These are phyloP conservation scores for Naganishia onofrii DNA, from an alignment of 768 basidiomycete genomes.

Conservation along the genomic window DNA sequence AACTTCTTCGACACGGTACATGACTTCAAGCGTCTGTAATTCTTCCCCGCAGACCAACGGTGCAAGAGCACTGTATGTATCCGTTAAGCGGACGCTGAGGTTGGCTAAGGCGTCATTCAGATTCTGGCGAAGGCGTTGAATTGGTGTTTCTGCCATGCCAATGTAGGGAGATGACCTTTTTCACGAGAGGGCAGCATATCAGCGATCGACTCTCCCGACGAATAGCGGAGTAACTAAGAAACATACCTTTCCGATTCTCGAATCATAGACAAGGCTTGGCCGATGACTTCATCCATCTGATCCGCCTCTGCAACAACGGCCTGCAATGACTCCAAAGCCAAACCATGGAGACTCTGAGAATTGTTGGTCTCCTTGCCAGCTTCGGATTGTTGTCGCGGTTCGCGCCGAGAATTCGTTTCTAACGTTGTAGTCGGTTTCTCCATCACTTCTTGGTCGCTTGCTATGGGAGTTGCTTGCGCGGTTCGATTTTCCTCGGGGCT, in stretches of 20 bases:
- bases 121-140: constrained; percentile 13
- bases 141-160: background rate
- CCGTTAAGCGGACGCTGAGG: background rate
- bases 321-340: constrained; percentile 22
- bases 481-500: background rate
- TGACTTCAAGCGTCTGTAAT: constrained; percentile 4
- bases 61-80: constrained; percentile 7
- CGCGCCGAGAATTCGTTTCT: background rate
- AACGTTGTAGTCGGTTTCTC: background rate
- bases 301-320: constrained; percentile 19
- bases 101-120: constrained; percentile 2
- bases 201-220: background rate
- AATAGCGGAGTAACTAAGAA: background rate
- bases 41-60: constrained; percentile 16
- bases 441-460: background rate
- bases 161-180: background rate
- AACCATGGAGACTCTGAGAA: constrained; percentile 22
- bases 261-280: constrained; percentile 11
- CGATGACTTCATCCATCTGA: constrained; percentile 24
- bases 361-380: background rate
- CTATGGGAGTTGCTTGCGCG: background rate
- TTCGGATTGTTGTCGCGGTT: background rate
- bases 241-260: constrained; percentile 14
- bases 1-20: constrained; percentile 1
- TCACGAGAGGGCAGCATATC: too few species aligned